A percentile compares a stretch with the other conserved stretches of the same genome.
phyloP scores from a whole-genome alignment of 2,329 filamentous ascomycete species.

The Coniochaeta prunicola region DNA sequence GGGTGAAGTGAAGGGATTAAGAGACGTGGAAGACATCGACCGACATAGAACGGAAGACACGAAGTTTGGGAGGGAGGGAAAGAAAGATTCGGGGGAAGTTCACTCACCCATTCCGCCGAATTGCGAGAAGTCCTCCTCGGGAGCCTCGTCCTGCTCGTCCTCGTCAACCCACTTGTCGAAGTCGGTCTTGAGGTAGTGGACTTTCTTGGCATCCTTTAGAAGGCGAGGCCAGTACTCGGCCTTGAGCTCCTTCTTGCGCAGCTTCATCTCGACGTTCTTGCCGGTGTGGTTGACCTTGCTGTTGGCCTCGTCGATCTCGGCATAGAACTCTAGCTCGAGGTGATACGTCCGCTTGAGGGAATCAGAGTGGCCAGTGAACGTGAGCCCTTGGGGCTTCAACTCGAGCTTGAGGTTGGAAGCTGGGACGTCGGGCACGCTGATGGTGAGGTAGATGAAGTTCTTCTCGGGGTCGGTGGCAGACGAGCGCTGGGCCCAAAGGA shows the following conservation, averaged over 20 bases:
- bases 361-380: slow-evolving; percentile 75
- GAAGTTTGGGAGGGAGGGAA: slow-evolving; percentile 4
- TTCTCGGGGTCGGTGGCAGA: slow-evolving; percentile 70
- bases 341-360: slow-evolving; percentile 83
- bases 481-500: slow-evolving; percentile 97
- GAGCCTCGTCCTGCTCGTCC: slow-evolving; percentile 91
- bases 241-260: slow-evolving; percentile 95
- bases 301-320: slow-evolving; percentile 78
- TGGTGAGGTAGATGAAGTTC: slow-evolving; percentile 93
- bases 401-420: slow-evolving; percentile 72
- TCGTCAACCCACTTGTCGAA: slow-evolving; percentile 99
- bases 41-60: slow-evolving; percentile 4
- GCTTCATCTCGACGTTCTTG: slow-evolving; percentile 81
- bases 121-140: slow-evolving; percentile 66
- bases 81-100: slow-evolving; percentile 1
- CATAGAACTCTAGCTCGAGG: slow-evolving; percentile 81
- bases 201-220: slow-evolving; percentile 81
- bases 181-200: slow-evolving; percentile 96
- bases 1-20: neutral
- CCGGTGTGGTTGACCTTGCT: slow-evolving; percentile 83
- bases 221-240: slow-evolving; percentile 94
- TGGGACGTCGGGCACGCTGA: slow-evolving; percentile 80
- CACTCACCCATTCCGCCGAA: slow-evolving; percentile 57
- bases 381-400: slow-evolving; percentile 67
- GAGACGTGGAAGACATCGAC: neutral